Conservation (phyloP, 257 asterid genomes). For the Jacaranda copaia region DNA sequence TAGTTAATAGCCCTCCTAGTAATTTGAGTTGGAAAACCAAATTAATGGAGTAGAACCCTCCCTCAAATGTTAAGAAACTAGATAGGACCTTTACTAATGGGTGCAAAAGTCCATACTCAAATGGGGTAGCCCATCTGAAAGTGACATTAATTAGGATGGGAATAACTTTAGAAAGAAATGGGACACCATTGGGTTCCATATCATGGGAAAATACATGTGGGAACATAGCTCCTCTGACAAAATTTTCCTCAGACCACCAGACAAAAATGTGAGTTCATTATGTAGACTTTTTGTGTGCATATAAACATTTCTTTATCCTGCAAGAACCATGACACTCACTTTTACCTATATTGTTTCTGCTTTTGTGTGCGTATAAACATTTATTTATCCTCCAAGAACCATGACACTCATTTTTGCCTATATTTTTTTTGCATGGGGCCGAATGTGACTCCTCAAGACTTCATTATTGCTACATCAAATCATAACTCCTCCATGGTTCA, state of each 20-base stretch:
- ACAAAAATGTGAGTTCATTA: slow-evolving; percentile 13
- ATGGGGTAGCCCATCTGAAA: slow-evolving; percentile 1
- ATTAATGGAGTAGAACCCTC: not conserved
- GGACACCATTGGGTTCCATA: slow-evolving; percentile 23
- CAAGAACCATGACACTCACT: not conserved
- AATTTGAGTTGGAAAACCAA: not conserved
- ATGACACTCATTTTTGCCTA: too few relatives aligned
- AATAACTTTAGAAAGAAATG: not conserved
- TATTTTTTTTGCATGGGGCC: too few relatives aligned
- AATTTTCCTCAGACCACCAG: slow-evolving; percentile 4
- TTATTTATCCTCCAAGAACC: not conserved
- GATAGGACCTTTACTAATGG: not conserved
- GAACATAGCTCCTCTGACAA: not conserved
- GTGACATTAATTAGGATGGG: not conserved
- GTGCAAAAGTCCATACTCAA: slow-evolving; percentile 28
- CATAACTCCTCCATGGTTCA: too few relatives aligned
- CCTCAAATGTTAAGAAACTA: too few relatives aligned
- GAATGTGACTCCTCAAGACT: too few relatives aligned
- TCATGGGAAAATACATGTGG: slow-evolving; percentile 34
- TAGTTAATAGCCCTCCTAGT: not conserved
- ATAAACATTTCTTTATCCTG: not conserved
- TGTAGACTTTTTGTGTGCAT: slow-evolving; percentile 29
- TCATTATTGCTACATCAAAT: too few relatives aligned
- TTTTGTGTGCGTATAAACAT: slow-evolving; percentile 13
- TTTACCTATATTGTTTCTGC: too few relatives aligned